phyloP scores from a whole-genome alignment of 305 asterid species.

The Plantago coronopus region DNA sequence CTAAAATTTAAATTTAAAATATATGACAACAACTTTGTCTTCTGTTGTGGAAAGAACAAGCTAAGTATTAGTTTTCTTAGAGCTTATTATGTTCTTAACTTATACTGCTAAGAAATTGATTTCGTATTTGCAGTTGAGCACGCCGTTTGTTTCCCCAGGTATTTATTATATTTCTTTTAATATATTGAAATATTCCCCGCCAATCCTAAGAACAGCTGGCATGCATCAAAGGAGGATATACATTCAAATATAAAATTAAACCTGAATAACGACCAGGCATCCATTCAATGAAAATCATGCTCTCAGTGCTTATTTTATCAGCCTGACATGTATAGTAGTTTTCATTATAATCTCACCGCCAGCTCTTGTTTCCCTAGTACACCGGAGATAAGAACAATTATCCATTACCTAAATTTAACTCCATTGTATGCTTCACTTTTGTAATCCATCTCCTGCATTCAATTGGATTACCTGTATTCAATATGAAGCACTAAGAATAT shows the following conservation, averaged over 20 bases:
- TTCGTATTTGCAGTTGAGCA: background rate
- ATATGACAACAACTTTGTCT: background rate
- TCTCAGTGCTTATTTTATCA: no score
- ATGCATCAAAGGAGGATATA: background rate
- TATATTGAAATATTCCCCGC: background rate
- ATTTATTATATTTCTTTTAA: background rate
- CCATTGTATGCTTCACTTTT: constrained; percentile 82
- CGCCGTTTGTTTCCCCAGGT: background rate
- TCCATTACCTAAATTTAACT: constrained; percentile 68
- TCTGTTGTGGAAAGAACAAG: background rate
- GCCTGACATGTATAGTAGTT: no score
- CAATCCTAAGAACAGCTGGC: background rate
- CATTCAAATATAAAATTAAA: background rate
- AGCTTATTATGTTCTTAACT: background rate
- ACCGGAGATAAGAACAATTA: constrained; percentile 18
- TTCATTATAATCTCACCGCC: background rate
- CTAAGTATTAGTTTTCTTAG: background rate
- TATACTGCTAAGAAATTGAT: no score
- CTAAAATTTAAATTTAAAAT: no score
- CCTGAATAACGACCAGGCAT: constrained; percentile 11
- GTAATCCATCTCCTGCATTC: constrained; percentile 99
- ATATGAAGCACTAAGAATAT: constrained; percentile 89
- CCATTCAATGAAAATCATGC: background rate
- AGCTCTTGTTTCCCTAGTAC: background rate
- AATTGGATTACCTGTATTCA: constrained; percentile 98